Evolutionary conservation across 257 asterid species (phyloP), one percentile per base, ranked within the genome.

Genomic region (Verbena officinalis): DNA sequence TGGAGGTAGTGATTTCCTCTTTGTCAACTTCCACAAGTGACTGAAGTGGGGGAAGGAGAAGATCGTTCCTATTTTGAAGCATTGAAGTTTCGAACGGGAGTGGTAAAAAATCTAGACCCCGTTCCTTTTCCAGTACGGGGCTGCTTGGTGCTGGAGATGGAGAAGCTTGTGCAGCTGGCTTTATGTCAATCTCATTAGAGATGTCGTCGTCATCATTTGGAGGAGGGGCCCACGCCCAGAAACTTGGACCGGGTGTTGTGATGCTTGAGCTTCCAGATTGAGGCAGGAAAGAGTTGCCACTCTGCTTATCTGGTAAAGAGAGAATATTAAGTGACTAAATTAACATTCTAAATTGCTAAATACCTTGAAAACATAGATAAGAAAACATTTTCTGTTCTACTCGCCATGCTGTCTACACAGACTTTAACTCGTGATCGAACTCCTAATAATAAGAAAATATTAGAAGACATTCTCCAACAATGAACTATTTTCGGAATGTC

Each of bases 191-290:
- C 8, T 60, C 81, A 31, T 36, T 62, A 12, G 63, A 42, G 51
- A 67, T 17, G 43, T 54, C 52, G 43, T 54, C 52, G 23, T 76
- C 75, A 11, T 62, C 64, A 9, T 21, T 59, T 49, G 73, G 59
- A 57, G 98, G 96, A 64, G 99, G 99, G 23, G 81, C 70, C 97
- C 99, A 93, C 9, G 90, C 57, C 97, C 99, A 93, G 81, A 93
- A 93, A 79, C 81, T 83, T 34, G 97, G 95, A 62, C 99, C 99
- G 1, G 99, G 99, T 33, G 97, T 86, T 16, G 71, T 88, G 8
- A 43, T 59, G 14, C 55, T 31, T 4, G 67, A 56, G 70, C 67
- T 70, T 62, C 76, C 77, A 31, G 86, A 67, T 30, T 75, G 71
- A 24, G 85, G 67, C 54, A 50, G 44, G 16, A 52, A 75, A 38